Base-by-base conservation (phyloP, 208 protist species). In the Novymonas esmeraldas region DNA sequence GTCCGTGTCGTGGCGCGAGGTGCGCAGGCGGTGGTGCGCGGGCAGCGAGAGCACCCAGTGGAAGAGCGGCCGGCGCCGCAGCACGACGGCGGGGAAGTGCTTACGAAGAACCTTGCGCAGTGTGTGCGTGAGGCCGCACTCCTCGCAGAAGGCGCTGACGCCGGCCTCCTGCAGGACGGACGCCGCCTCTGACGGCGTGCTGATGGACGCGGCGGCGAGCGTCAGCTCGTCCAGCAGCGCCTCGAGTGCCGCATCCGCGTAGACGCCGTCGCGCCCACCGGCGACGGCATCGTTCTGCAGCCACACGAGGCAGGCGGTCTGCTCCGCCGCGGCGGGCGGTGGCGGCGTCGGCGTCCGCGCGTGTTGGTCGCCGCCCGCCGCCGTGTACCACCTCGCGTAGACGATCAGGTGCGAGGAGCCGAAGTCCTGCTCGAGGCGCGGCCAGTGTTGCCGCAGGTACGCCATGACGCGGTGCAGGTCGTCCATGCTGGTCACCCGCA, bases 151-250 rank as follows among this genome's bases (percentile, higher is more conserved):
- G 13, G 22, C n/a, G 22, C 44, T 26, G 28, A 82, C 22, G n/a
- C 61, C 76, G 13, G 57, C 42, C 18, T 82, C 76, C 10, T 66
- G 18, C 0, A 74, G 33, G 7, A 74, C 64, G 16, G 14, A 46
- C 13, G 45, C 49, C 18, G 55, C 64, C 20, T 29, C 34, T 1
- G 46, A 20, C n/a, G 62, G 10, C 2, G 60, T 34, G 4, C 24
- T 29, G 26, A 45, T 31, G 6, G 50, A 64, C n/a, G 62, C 44
- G 5, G 61, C 60, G 22, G 76, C 76, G 29, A 82, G 71, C 2
- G 56, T 16, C 6, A 82, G 66, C 45, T 82, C 76, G 14, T 82
- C 76, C n/a, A 78, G 51, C 14, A 82, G 71, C 41, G 62, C 61
- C 29, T 75, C 49, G 34, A 82, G 44, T 42, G 64, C 71, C 13